Evolutionary conservation across 495 filamentous ascomycete species (phyloP).

Genomic region (Annulohypoxylon stygium): DNA sequence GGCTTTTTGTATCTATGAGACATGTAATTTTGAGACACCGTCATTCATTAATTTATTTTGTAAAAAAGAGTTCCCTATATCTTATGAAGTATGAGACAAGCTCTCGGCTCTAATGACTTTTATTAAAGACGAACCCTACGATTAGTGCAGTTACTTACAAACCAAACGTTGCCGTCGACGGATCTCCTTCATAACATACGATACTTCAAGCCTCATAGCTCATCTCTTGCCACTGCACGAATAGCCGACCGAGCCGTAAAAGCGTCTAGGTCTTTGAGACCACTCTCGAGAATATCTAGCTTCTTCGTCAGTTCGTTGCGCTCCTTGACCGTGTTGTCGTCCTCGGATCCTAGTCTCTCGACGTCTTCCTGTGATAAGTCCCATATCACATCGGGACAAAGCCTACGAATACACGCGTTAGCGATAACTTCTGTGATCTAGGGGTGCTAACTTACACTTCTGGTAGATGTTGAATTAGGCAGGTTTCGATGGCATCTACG

Average conservation of each 20-base stretch:
- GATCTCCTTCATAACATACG: neutral
- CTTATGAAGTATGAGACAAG: too few species aligned
- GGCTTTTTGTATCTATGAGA: too few species aligned
- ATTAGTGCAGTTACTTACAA: neutral
- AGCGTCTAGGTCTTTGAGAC: constrained; percentile 40
- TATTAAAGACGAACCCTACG: neutral
- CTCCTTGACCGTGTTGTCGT: constrained; percentile 45
- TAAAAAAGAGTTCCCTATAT: too few species aligned
- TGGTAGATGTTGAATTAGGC: constrained; percentile 40
- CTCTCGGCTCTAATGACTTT: neutral
- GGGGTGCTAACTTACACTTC: constrained; percentile 32
- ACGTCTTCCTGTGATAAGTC: constrained; percentile 38
- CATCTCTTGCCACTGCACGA: constrained; percentile 16
- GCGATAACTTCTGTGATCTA: neutral
- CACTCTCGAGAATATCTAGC: constrained; percentile 35
- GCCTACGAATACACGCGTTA: constrained; percentile 25
- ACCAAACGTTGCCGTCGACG: neutral
- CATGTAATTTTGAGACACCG: too few species aligned
- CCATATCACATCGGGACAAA: constrained; percentile 46
- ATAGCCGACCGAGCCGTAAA: constrained; percentile 35
- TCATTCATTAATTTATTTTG: too few species aligned
- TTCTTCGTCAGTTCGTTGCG: constrained; percentile 39
- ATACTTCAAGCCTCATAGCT: neutral
- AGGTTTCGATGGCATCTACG: constrained; percentile 63
- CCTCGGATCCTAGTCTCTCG: constrained; percentile 44